These are phyloP conservation scores for Mercurialis annua DNA, from an alignment of 345 rosid genomes.

Conservation along the genomic window DNA sequence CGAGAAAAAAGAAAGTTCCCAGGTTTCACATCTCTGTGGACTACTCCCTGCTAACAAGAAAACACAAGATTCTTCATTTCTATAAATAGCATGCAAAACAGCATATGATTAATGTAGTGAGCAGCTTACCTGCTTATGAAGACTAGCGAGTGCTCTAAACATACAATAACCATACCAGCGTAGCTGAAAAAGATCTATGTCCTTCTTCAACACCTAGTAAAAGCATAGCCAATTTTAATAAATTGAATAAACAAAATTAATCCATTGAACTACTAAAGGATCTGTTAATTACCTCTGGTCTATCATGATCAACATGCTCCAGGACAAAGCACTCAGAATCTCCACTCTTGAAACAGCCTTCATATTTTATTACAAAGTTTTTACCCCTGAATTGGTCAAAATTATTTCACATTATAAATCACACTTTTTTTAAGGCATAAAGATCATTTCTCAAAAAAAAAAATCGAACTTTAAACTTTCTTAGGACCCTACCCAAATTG, in stretches of 20 bases:
- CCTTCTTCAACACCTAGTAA: conserved; percentile 60
- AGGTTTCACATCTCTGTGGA: conserved; percentile 96
- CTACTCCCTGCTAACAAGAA: conserved; percentile 56
- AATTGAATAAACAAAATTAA: conserved; percentile 11
- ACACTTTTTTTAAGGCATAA: neutral
- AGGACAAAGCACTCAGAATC: conserved; percentile 79
- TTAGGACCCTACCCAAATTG: conserved; percentile 70
- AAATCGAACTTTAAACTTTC: conserved; percentile 1
- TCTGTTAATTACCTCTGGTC: conserved; percentile 64
- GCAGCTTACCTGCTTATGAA: conserved; percentile 71
- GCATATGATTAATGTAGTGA: neutral
- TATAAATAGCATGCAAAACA: neutral
- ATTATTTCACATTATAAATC: conserved; percentile 7
- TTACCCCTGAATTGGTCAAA: conserved; percentile 65
- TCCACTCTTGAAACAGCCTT: conserved; percentile 72
- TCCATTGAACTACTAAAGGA: conserved; percentile 7
- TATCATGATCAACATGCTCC: conserved; percentile 87
- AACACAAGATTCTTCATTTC: neutral
- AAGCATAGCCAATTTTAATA: conserved; percentile 17
- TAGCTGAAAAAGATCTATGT: conserved; percentile 63
- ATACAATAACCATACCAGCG: conserved; percentile 82
- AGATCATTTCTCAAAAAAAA: neutral
- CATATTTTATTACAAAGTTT: conserved; percentile 68
- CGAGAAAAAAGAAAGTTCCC: conserved; percentile 92
- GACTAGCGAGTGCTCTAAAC: conserved; percentile 81